A percentile compares a stretch with the other conserved stretches of the same genome.
These are phyloP conservation scores for Ulmus americana DNA, from an alignment of 331 rosid species.

Conservation along the genomic window DNA sequence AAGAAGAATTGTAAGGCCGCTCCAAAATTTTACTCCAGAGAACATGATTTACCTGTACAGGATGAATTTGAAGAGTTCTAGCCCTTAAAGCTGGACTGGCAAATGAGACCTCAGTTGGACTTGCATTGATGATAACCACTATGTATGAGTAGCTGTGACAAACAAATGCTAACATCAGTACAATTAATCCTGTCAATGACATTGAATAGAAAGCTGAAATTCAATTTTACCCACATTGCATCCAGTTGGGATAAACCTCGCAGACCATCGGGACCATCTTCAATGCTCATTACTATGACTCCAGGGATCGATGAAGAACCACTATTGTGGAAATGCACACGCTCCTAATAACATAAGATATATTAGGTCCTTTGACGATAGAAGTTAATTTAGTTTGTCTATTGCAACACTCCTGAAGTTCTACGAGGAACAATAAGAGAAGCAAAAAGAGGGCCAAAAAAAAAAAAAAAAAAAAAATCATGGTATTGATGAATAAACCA, in stretches of 20 bases:
- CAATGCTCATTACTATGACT: conserved; percentile 86
- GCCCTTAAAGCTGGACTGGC: conserved; percentile 39
- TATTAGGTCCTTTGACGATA: conserved; percentile 4
- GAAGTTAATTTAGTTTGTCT: not conserved
- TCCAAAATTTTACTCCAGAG: not conserved
- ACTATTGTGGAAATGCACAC: conserved; percentile 69
- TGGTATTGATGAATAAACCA: not conserved
- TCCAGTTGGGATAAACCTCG: conserved; percentile 82
- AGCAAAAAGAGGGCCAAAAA: not conserved
- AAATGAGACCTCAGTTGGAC: conserved; percentile 65
- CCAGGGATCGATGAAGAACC: conserved; percentile 60
- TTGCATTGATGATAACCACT: conserved; percentile 64
- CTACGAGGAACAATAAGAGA: not conserved
- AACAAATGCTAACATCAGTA: conserved; percentile 21
- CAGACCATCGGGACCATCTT: conserved; percentile 69
- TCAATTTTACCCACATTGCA: conserved; percentile 55
- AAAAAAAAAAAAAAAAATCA: not conserved
- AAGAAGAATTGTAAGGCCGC: not conserved
- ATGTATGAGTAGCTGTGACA: conserved; percentile 59
- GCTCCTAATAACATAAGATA: conserved; percentile 37
- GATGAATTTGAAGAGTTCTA: conserved; percentile 69
- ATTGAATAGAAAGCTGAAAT: conserved; percentile 16
- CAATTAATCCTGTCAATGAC: conserved; percentile 5
- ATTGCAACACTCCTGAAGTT: not conserved
- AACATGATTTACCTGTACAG: conserved; percentile 55